Evolutionary conservation across 2,329 filamentous ascomycete species (phyloP).

Genomic region (Cryphonectria nitschkei): DNA sequence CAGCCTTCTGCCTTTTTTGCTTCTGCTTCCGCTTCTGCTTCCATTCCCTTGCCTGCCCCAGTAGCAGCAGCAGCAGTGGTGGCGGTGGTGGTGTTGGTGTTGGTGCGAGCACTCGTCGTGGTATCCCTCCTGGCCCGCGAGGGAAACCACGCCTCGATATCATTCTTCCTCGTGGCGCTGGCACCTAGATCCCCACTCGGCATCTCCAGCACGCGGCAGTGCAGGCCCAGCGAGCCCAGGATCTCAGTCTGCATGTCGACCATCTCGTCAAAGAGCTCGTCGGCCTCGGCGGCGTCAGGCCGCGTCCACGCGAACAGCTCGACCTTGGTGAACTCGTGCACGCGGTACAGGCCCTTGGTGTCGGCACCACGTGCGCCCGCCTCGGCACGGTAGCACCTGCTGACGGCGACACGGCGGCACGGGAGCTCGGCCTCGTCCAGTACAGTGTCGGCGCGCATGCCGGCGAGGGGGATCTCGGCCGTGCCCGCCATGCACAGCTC

Average conservation of each 20-base stretch:
- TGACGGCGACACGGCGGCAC: constrained; percentile 78
- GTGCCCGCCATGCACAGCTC: constrained; percentile 81
- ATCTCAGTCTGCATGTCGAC: constrained; percentile 86
- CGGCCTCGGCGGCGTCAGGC: constrained; percentile 54
- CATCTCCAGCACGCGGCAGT: constrained; percentile 92
- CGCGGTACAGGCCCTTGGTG: constrained; percentile 92
- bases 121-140: constrained; percentile 53
- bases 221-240: constrained; percentile 73
- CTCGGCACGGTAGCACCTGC: constrained; percentile 94
- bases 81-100: neutral
- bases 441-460: constrained; percentile 78
- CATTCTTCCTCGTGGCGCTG: constrained; percentile 81
- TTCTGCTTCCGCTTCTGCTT: neutral
- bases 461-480: constrained; percentile 92
- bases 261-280: constrained; percentile 79
- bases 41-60: neutral
- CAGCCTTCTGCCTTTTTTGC: constrained; percentile 64
- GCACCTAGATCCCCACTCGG: constrained; percentile 86
- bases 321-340: constrained; percentile 98
- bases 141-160: constrained; percentile 95
- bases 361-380: constrained; percentile 87
- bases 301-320: constrained; percentile 94
- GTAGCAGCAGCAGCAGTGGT: neutral
- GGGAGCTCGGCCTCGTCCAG: constrained; percentile 71
- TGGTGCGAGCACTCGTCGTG: constrained; percentile 5